Evolutionary conservation across 352 stramenopile genomes (phyloP).

Genomic region (Phytophthora crassamura): DNA sequence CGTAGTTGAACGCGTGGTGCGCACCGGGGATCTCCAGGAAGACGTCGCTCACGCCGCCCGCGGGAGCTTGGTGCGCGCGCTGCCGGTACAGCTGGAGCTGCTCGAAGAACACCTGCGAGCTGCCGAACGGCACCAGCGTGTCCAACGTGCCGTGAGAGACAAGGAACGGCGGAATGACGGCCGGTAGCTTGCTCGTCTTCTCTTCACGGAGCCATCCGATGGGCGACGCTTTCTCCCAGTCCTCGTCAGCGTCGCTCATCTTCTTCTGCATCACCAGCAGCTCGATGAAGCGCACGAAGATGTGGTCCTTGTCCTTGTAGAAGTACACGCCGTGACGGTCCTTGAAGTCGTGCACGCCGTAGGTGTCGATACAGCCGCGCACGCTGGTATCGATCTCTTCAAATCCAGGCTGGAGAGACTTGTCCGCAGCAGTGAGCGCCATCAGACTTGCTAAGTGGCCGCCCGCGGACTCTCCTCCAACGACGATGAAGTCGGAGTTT

Average conservation of each 20-base stretch:
- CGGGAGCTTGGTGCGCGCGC: conserved; percentile 20
- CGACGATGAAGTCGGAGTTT: conserved; percentile 73
- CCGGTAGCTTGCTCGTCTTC: conserved; percentile 26
- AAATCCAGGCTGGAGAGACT: conserved; percentile 76
- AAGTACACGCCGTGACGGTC: conserved; percentile 73
- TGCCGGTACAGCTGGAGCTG: conserved; percentile 53
- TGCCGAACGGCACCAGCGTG: conserved; percentile 76
- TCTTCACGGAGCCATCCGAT: conserved; percentile 60
- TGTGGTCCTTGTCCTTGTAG: conserved; percentile 60
- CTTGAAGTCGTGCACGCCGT: conserved; percentile 80
- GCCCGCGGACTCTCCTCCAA: conserved; percentile 72
- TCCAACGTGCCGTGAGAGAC: conserved; percentile 72
- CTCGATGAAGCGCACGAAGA: conserved; percentile 75
- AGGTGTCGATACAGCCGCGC: conserved; percentile 71
- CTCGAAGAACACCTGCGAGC: conserved; percentile 74
- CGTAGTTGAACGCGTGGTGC: conserved; percentile 81
- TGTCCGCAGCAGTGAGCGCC: conserved; percentile 68
- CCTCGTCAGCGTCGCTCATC: conserved; percentile 42
- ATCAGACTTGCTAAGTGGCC: conserved; percentile 76
- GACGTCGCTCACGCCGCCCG: conserved; percentile 52
- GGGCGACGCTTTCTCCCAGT: conserved; percentile 67
- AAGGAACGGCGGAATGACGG: conserved; percentile 76
- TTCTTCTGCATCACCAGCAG: conserved; percentile 77
- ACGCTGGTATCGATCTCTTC: conserved; percentile 83
- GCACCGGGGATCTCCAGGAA: conserved; percentile 69